Conservation (phyloP, 768 basidiomycete genomes). For the Termitomyces sp. region DNA sequence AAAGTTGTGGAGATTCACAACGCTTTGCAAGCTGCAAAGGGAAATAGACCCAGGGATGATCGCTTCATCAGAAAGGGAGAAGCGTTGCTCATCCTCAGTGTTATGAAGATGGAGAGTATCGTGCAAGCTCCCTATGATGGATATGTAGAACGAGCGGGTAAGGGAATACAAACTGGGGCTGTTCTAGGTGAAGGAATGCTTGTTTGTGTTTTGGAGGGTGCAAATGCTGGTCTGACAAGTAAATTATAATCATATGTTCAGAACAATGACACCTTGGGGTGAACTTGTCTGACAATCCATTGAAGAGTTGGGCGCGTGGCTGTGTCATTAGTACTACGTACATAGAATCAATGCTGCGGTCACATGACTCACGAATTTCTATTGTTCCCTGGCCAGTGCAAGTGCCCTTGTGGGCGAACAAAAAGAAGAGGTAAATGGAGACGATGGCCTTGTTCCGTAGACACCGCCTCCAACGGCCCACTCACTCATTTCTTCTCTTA, state of each 20-base stretch:
- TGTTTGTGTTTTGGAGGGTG: conserved; percentile 22
- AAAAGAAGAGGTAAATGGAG: conserved; percentile 8
- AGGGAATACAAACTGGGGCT: conserved; percentile 27
- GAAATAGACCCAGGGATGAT: neutral
- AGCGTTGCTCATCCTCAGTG: conserved; percentile 28
- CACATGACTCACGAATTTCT: neutral
- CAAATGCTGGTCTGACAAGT: neutral
- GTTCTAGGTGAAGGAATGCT: conserved; percentile 33
- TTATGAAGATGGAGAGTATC: conserved; percentile 41
- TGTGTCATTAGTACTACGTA: too few species aligned
- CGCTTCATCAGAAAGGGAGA: conserved; percentile 30
- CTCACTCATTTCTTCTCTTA: conserved; percentile 15
- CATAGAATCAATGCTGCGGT: neutral
- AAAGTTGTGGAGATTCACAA: conserved; percentile 34
- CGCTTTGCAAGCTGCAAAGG: conserved; percentile 16
- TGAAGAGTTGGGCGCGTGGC: too few species aligned
- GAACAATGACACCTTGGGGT: too few species aligned
- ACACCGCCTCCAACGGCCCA: neutral
- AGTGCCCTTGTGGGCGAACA: conserved; percentile 8
- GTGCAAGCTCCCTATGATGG: conserved; percentile 27
- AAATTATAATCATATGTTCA: neutral
- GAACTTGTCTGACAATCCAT: too few species aligned
- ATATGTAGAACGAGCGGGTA: conserved; percentile 25
- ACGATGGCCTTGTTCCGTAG: conserved; percentile 7
- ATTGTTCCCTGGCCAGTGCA: conserved; percentile 2